A percentile compares a stretch with the other conserved stretches of the same genome.
phyloP scores from a whole-genome alignment of 345 rosid genomes.

The Hibiscus trionum region DNA sequence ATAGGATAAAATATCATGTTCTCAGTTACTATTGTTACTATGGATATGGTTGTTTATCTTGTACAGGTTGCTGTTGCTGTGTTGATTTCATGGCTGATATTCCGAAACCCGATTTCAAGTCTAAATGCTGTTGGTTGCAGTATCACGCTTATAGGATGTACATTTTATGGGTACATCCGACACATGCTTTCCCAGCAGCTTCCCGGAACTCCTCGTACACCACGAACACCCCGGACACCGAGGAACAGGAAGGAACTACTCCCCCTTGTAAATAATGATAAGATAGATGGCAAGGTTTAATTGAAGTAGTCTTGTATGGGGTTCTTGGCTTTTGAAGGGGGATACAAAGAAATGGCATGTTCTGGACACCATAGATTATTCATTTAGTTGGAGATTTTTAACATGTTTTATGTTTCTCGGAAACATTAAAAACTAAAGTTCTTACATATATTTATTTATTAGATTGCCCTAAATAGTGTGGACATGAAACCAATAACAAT shows the following conservation, averaged over 20 bases:
- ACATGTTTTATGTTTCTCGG: constrained; percentile 4
- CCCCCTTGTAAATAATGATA: constrained; percentile 81
- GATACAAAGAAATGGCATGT: neutral
- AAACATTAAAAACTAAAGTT: constrained; percentile 11
- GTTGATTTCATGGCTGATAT: constrained; percentile 83
- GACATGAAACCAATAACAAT: neutral
- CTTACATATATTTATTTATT: constrained; percentile 4
- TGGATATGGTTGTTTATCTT: neutral
- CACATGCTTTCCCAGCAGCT: constrained; percentile 75
- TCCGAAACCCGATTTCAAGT: constrained; percentile 74
- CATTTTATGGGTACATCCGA: constrained; percentile 92
- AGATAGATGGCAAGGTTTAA: constrained; percentile 75
- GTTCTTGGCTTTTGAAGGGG: constrained; percentile 2
- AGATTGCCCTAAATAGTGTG: neutral
- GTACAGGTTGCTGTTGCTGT: constrained; percentile 94
- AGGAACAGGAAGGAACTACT: constrained; percentile 67
- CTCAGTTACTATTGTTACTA: no score
- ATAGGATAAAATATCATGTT: neutral
- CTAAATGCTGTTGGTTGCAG: constrained; percentile 90
- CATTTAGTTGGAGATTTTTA: neutral
- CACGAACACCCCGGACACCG: constrained; percentile 80
- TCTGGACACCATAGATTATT: constrained; percentile 12
- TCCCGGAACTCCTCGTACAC: constrained; percentile 53
- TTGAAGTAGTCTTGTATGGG: neutral
- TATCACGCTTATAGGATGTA: constrained; percentile 84